These are phyloP conservation scores for Hysterangium stoloniferum DNA, from an alignment of 768 basidiomycete species.

Conservation along the genomic window DNA sequence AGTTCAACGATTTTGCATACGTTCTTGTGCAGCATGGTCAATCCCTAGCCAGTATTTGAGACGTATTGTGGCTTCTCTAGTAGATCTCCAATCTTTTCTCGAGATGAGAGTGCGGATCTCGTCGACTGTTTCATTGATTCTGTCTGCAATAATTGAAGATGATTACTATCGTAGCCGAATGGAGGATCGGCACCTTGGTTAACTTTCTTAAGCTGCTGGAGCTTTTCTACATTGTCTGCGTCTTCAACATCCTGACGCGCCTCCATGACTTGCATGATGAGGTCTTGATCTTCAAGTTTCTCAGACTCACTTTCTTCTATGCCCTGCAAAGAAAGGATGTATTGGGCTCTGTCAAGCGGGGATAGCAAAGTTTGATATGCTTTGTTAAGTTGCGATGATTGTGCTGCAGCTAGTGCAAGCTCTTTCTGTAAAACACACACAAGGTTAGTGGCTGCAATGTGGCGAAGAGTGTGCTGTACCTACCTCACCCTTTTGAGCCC, in stretches of 20 bases:
- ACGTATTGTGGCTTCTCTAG: slow-evolving; percentile 53
- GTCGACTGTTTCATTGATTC: slow-evolving; percentile 38
- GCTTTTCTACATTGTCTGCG: slow-evolving; percentile 39
- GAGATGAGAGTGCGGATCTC: slow-evolving; percentile 15
- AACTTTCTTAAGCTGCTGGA: slow-evolving; percentile 41
- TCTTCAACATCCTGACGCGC: slow-evolving; percentile 69
- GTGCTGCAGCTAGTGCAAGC: slow-evolving; percentile 49
- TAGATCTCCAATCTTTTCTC: slow-evolving; percentile 43
- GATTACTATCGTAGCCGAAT: neutral
- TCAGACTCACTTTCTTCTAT: slow-evolving; percentile 58
- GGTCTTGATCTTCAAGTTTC: slow-evolving; percentile 56
- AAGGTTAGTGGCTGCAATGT: slow-evolving; percentile 11
- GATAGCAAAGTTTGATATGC: slow-evolving; percentile 72
- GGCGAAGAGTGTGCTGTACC: slow-evolving; percentile 16
- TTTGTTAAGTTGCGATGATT: slow-evolving; percentile 73
- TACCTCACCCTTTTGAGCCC: slow-evolving; percentile 61
- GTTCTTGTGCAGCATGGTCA: slow-evolving; percentile 37
- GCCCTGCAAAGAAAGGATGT: slow-evolving; percentile 64
- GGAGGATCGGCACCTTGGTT: slow-evolving; percentile 45
- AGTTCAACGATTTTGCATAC: too few relatives aligned
- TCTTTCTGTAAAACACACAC: slow-evolving; percentile 34
- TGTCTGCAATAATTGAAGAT: slow-evolving; percentile 31
- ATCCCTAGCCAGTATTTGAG: slow-evolving; percentile 70
- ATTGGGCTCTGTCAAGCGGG: slow-evolving; percentile 72
- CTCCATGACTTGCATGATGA: slow-evolving; percentile 76